Conservation (phyloP, 1,284 basidiomycete species). For the Puccinia coronata region DNA sequence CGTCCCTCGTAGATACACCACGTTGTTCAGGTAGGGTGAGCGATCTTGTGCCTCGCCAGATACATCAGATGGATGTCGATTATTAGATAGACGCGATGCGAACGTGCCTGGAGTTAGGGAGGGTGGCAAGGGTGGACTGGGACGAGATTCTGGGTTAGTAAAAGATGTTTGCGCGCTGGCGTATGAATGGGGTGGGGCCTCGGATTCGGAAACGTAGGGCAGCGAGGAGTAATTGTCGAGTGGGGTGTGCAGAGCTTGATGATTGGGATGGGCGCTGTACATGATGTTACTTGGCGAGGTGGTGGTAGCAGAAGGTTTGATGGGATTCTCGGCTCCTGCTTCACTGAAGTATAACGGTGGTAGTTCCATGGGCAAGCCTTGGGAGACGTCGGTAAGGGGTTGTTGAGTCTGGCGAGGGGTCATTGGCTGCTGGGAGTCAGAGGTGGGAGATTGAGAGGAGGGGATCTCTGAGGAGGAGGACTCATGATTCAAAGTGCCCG, state of each 20-base stretch:
- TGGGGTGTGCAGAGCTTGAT: not conserved
- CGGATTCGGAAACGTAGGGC: not conserved
- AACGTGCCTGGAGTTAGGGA: not conserved
- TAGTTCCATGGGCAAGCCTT: slow-evolving; percentile 4
- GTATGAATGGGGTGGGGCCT: not conserved
- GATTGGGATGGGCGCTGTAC: not conserved
- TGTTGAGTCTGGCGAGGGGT: not conserved
- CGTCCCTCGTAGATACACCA: not conserved
- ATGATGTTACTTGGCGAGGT: not conserved
- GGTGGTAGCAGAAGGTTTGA: not conserved
- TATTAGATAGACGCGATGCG: not conserved
- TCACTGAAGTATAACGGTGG: slow-evolving; percentile 26
- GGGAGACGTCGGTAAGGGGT: not conserved
- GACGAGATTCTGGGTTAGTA: not conserved
- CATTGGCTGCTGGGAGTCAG: not conserved
- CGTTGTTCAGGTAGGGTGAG: not conserved
- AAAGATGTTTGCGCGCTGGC: not conserved
- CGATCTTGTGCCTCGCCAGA: not conserved
- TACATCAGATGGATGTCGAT: not conserved
- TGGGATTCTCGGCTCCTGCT: not conserved
- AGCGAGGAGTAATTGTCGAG: slow-evolving; percentile 6
- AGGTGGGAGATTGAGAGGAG: not conserved
- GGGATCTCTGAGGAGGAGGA: not conserved
- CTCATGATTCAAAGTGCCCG: not conserved
- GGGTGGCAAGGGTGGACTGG: not conserved